Base-by-base conservation (phyloP, 2,329 filamentous ascomycete genomes). In the Massarina eburnea region DNA sequence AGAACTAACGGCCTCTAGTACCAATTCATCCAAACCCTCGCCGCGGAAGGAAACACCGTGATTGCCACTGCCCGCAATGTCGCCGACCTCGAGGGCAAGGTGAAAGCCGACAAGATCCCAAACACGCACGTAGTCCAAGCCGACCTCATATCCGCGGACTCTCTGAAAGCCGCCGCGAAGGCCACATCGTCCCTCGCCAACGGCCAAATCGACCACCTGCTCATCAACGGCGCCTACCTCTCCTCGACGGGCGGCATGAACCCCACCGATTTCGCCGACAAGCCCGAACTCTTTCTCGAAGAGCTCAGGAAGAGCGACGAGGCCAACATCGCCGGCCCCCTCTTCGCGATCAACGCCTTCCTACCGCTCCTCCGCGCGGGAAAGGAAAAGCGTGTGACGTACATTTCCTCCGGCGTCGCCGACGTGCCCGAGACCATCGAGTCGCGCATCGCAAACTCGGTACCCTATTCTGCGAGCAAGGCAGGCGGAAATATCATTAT, bases 341-440 rank as follows among this genome's bases (percentile, higher is more conserved):
- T 69, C 14, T 60, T 59, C 43, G 46, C 57, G 1, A 70, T 63
- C 21, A 73, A 67, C 40, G 60, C 61, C 14, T 73, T 73, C 49
- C 49, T 74, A 2, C 69, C 70, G 0, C 45, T 51, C 52, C 73
- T 43, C 55, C 73, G 40, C 54, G 62, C 24, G 64, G 33, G 42
- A 14, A 62, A 33, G 67, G 71, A 29, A 37, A 75, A 73, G 61
- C 73, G 73, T 51, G 67, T 74, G 34, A 54, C 68, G 9, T 55
- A 66, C 35, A 68, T 75, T 34, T 69, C 70, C 17, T 66, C 49
- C 20, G 67, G 53, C 17, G 64, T 70, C 54, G 70, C 64, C 1
- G 67, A 72, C 46, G 44, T 62, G 15, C 56, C 55, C 44, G 55
- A 58, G 3, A 53, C 42, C 8, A 43, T 50, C 10, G 64, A 44